Evolutionary conservation across 2,329 filamentous ascomycete species (phyloP).

Genomic region (Ampelomyces quisqualis): DNA sequence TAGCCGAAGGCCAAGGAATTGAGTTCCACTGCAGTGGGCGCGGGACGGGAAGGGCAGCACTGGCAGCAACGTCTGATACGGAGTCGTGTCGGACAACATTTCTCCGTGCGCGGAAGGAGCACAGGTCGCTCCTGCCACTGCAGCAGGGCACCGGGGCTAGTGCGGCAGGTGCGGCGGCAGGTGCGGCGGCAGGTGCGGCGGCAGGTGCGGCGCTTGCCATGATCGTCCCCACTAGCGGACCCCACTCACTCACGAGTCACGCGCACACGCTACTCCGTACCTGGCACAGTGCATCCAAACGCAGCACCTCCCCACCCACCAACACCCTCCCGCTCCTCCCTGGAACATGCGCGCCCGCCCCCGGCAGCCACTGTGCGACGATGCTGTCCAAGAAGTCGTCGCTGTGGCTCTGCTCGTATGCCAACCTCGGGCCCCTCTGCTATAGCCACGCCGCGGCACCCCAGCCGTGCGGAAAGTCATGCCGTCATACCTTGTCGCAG

Average conservation of each 20-base stretch:
- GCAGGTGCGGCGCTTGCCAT: no score
- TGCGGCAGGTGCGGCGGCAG: no score
- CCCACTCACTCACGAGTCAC: no score
- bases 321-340: conserved; percentile 5
- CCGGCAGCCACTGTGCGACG: conserved; percentile 21
- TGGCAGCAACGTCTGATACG: conserved; percentile 22
- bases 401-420: conserved; percentile 20
- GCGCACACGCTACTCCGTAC: no score
- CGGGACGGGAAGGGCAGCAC: conserved; percentile 4
- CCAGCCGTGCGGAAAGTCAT: conserved; percentile 42
- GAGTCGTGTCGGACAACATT: conserved; percentile 7
- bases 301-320: conserved; percentile 8
- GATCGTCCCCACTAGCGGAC: no score
- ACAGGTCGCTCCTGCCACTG: background rate
- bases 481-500: conserved; percentile 40
- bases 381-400: conserved; percentile 43
- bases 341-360: conserved; percentile 27
- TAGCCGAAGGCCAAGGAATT: conserved; percentile 21
- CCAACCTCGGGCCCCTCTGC: conserved; percentile 21
- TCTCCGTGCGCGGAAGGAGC: background rate
- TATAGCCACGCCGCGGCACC: conserved; percentile 22
- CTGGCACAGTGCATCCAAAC: no score
- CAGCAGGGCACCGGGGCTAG: background rate
- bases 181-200: no score
- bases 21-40: conserved; percentile 10